Base-by-base conservation (phyloP, 192 early-diverging fungal genomes). In the Gorgonomyces haynaldii region DNA sequence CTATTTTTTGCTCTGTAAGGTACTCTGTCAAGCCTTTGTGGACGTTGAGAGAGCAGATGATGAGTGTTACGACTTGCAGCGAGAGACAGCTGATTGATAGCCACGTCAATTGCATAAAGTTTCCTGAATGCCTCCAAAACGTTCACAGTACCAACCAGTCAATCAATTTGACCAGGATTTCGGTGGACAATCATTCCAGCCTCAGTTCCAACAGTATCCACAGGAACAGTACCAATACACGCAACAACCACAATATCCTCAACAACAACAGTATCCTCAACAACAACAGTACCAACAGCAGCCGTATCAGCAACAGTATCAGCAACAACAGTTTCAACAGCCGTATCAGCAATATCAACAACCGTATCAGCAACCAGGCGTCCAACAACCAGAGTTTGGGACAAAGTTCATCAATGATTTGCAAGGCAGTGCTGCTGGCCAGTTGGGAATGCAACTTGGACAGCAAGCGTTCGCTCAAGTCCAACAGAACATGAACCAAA, bases 391-490 rank as follows among this genome's bases (percentile, higher is more conserved):
- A 22, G 19, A 43, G 26, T 26, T 15, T 26, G 16, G 16, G 1
- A 28, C 20, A 19, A 55, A 58, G 17, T 45, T 52, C 37, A 38
- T 60, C 50, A 65, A 45, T 45, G 56, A 67, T 1, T 72, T 72
- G 23, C 71, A 69, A 50, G 31, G 38, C 9, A 64, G 41, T 32
- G 64, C 73, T 15, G 64, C 73, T 17, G 66, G 58, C 6, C 91
- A 98, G 58, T 63, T 98, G 51, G 91, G 94, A 0, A 89, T 98
- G 84, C 88, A 98, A 56, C 82, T 98, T 58, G 94, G 87, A 13
- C 73, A 76, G 26, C 74, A 64, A 36, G 90, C 91, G 3, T 74
- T 96, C 53, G 70, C 72, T 44, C 81, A 86, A 28, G 88, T 84
- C 29, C 81, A 83, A 44, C 79, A 87, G 45, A 85, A 87, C 50